A percentile compares a stretch with the other conserved stretches of the same genome.
phyloP scores from a whole-genome alignment of 139 green algal genomes.

The Parachlorella kessleri region DNA sequence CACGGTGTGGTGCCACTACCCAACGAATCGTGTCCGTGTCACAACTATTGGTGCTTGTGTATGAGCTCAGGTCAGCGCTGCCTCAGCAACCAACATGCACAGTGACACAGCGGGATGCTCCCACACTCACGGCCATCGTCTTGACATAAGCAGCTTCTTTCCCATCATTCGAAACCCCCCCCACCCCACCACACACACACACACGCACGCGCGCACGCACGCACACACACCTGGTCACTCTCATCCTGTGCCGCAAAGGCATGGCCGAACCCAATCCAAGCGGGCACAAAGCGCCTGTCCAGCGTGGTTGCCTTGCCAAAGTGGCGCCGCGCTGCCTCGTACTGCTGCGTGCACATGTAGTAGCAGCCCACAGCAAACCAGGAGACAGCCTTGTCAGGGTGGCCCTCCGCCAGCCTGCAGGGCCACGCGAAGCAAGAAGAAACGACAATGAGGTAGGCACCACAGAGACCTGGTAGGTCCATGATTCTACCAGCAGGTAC shows the following conservation, averaged over 20 bases:
- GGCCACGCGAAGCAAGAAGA: background rate
- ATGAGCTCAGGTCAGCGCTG: too few relatives aligned
- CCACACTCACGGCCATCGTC: too few relatives aligned
- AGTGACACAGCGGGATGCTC: too few relatives aligned
- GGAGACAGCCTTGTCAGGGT: conserved; percentile 76
- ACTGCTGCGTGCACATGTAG: conserved; percentile 82
- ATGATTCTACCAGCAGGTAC: too few relatives aligned
- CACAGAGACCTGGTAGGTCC: too few relatives aligned
- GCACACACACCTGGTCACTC: conserved; percentile 66
- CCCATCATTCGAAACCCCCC: background rate
- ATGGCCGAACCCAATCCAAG: conserved; percentile 95
- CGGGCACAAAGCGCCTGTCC: conserved; percentile 78
- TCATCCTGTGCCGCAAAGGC: conserved; percentile 93
- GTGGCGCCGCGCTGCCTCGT: conserved; percentile 69
- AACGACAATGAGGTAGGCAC: too few relatives aligned
- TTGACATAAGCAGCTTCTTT: too few relatives aligned
- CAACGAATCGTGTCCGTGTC: too few relatives aligned
- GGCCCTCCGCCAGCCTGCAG: conserved; percentile 82
- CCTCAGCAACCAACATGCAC: too few relatives aligned
- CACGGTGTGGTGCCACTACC: too few relatives aligned
- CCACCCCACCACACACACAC: background rate
- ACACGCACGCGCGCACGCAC: too few relatives aligned
- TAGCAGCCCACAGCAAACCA: conserved; percentile 98
- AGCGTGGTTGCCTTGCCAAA: conserved; percentile 88
- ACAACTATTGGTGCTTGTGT: too few relatives aligned